Evolutionary conservation across 1,284 basidiomycete genomes (phyloP).

Genomic region (Cutaneotrichosporon sp.): DNA sequence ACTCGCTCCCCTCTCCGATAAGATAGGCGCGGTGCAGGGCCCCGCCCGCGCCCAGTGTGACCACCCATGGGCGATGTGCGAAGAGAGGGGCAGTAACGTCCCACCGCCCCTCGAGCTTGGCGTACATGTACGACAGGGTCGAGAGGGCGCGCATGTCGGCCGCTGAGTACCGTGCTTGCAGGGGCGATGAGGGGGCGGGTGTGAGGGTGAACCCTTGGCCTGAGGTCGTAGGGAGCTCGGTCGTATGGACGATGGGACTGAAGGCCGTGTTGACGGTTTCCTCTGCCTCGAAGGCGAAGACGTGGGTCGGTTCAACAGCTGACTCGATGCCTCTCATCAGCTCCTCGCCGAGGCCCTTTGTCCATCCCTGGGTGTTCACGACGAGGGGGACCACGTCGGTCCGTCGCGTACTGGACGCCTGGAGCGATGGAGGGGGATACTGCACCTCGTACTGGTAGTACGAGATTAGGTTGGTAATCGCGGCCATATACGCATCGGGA

Average conservation of each 20-base stretch:
- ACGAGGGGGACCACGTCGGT: slow-evolving; percentile 69
- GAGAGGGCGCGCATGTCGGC: slow-evolving; percentile 69
- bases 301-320: slow-evolving; percentile 59
- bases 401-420: slow-evolving; percentile 44
- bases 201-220: slow-evolving; percentile 23
- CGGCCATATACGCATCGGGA: slow-evolving; percentile 71
- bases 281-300: slow-evolving; percentile 55
- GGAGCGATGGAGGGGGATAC: slow-evolving; percentile 43
- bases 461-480: slow-evolving; percentile 64
- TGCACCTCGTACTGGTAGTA: slow-evolving; percentile 69
- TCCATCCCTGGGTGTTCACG: slow-evolving; percentile 96
- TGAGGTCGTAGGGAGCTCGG: not conserved
- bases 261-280: not conserved
- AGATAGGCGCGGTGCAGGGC: slow-evolving; percentile 63
- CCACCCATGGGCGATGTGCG: slow-evolving; percentile 62
- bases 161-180: slow-evolving; percentile 58
- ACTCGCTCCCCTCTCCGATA: slow-evolving; percentile 65
- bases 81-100: slow-evolving; percentile 64
- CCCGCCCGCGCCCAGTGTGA: slow-evolving; percentile 52
- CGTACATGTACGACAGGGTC: slow-evolving; percentile 76
- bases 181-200: slow-evolving; percentile 38
- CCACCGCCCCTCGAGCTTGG: slow-evolving; percentile 56
- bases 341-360: slow-evolving; percentile 86
- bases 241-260: not conserved
- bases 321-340: slow-evolving; percentile 66